Evolutionary conservation across 2,329 filamentous ascomycete genomes (phyloP).

Genomic region (Phaeophleospora eucalypticola): DNA sequence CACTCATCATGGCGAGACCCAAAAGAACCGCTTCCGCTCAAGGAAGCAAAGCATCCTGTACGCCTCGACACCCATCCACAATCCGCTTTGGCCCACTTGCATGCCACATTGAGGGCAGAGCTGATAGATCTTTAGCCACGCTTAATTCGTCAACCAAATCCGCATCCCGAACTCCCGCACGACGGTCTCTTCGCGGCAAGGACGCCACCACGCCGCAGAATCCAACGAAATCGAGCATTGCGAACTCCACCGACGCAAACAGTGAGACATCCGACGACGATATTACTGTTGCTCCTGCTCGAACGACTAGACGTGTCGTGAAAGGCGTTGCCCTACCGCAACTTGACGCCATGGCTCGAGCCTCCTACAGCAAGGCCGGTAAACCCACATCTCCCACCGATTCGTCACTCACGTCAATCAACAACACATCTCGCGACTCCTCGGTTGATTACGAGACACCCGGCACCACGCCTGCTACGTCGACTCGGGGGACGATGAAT

Average conservation of each 20-base stretch:
- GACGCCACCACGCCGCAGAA: constrained; percentile 7
- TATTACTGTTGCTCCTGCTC: constrained; percentile 9
- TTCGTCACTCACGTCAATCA: constrained; percentile 20
- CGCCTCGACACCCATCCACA: not conserved
- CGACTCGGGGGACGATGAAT: constrained; percentile 30
- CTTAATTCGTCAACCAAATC: not conserved
- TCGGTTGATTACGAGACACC: constrained; percentile 58
- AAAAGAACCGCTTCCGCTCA: constrained; percentile 3
- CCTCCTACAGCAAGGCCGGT: constrained; percentile 16
- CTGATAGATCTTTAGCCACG: constrained; percentile 2
- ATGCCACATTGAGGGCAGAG: not conserved
- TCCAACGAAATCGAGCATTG: not conserved
- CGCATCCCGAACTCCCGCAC: constrained; percentile 1
- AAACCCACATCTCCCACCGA: constrained; percentile 19
- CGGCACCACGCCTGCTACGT: constrained; percentile 55
- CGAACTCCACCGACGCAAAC: constrained; percentile 1
- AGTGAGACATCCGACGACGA: constrained; percentile 13
- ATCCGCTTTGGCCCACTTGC: not conserved
- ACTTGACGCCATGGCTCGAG: constrained; percentile 17
- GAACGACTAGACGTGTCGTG: constrained; percentile 8
- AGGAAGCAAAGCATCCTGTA: constrained; percentile 8
- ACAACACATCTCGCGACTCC: constrained; percentile 35
- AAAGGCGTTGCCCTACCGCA: constrained; percentile 16
- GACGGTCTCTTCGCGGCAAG: not conserved
- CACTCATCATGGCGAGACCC: constrained; percentile 6